Conservation (phyloP, 352 stramenopile species). For the Phytophthora tentaculata region DNA sequence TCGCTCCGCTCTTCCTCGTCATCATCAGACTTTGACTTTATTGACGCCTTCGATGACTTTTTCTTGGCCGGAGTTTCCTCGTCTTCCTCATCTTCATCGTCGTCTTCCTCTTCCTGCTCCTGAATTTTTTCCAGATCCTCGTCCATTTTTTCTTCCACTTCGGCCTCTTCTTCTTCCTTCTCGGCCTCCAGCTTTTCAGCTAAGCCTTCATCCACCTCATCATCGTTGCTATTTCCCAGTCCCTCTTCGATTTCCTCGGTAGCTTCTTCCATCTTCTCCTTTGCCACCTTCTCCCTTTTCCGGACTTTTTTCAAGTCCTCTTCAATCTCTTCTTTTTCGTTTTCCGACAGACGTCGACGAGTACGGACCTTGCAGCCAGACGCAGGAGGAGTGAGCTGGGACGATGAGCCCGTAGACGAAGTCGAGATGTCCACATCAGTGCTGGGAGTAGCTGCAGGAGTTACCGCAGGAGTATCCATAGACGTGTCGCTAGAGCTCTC, state of each 20-base stretch:
- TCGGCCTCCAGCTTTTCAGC: slow-evolving; percentile 22
- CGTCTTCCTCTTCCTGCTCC: slow-evolving; percentile 8
- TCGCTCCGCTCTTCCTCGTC: slow-evolving; percentile 13
- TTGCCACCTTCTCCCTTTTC: slow-evolving; percentile 24
- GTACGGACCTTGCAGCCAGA: slow-evolving; percentile 34
- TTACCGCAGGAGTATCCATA: slow-evolving; percentile 4
- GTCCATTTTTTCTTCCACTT: slow-evolving; percentile 13
- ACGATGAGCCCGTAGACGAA: slow-evolving; percentile 18
- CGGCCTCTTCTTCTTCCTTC: slow-evolving; percentile 24
- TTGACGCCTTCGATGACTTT: background rate
- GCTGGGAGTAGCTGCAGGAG: slow-evolving; percentile 10
- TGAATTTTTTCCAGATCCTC: slow-evolving; percentile 15
- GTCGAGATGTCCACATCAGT: slow-evolving; percentile 20
- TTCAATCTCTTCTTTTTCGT: slow-evolving; percentile 35
- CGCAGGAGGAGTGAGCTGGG: slow-evolving; percentile 13
- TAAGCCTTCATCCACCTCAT: slow-evolving; percentile 29
- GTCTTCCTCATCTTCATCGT: slow-evolving; percentile 20
- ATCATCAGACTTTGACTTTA: slow-evolving; percentile 3
- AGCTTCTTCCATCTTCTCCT: slow-evolving; percentile 36
- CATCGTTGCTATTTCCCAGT: slow-evolving; percentile 24
- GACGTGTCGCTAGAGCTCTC: slow-evolving; percentile 15
- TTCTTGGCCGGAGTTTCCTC: background rate
- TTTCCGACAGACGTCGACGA: slow-evolving; percentile 22
- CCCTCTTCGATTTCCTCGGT: slow-evolving; percentile 36
- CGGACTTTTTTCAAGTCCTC: slow-evolving; percentile 33